Evolutionary conservation across 2,329 filamentous ascomycete species (phyloP), one percentile per base, ranked within the genome.

Genomic region (Colletotrichum eleusines): DNA sequence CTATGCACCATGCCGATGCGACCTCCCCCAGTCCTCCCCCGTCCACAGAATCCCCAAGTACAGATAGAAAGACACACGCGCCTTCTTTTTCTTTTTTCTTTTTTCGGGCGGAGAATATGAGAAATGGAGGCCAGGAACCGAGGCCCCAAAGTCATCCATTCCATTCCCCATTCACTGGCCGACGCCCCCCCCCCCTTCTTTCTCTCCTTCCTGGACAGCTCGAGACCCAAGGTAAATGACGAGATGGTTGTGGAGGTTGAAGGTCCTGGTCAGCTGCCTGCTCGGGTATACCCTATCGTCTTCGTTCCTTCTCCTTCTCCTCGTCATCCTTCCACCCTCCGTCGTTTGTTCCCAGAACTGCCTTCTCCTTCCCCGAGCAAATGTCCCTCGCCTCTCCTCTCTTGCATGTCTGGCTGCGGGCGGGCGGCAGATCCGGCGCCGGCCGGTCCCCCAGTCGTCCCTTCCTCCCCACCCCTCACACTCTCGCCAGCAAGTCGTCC

Each of bases 401-500:
- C 20, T 18, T 33, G n/a, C n/a, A 26, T 5, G 1, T 18, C 33
- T 16, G 16, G 31, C 18, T 44, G 8, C 42, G n/a, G 11, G 8
- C 28, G 3, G 6, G 12, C 58, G 12, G 6, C 38, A n/a, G 3
- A 28, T 16, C 26, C 28, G 2, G 12, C 8, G 16, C 16, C 16
- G 16, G 38, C 4, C 38, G 2, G 38, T 3, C 18, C 38, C 38
- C 6, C 38, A 38, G 35, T 12, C 9, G 35, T 1, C 4, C 28
- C 9, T 12, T 9, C 31, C 31, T 5, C n/a, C 4, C 14, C 12
- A 7, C 23, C 20, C 5, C n/a, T 48, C 35, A 72, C 80, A 86
- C 87, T 77, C 93, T 77, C 60, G 84, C 86, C 0, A 86, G 86
- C 78, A 97, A 84, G 84, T 98, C 96, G 77, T 98, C 94, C 72